Conservation (phyloP, 768 basidiomycete species). For the Naganishia antarctica region DNA sequence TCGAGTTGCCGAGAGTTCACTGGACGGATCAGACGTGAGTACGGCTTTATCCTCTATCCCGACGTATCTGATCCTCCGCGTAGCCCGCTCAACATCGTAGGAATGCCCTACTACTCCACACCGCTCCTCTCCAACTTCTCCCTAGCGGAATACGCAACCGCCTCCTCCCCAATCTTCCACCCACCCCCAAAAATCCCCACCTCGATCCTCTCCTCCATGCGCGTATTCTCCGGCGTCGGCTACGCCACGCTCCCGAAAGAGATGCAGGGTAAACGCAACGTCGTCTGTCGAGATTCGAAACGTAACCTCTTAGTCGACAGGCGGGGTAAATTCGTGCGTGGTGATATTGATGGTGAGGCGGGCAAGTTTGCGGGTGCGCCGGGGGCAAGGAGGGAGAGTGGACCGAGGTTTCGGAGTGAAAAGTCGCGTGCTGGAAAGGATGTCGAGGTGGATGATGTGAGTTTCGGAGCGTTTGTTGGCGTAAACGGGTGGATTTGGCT, state of each 20-base stretch:
- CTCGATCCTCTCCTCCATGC: slow-evolving; percentile 70
- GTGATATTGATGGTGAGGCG: not conserved
- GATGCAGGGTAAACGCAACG: slow-evolving; percentile 74
- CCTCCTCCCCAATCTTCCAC: slow-evolving; percentile 56
- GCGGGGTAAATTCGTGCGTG: slow-evolving; percentile 15
- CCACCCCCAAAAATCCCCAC: slow-evolving; percentile 73
- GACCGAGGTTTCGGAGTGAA: slow-evolving; percentile 71
- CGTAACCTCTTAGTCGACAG: slow-evolving; percentile 15
- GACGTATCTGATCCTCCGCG: no score
- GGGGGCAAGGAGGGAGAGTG: slow-evolving; percentile 42
- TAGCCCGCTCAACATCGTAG: slow-evolving; percentile 82
- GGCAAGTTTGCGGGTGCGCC: slow-evolving; percentile 19
- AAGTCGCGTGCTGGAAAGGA: slow-evolving; percentile 52
- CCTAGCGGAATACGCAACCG: slow-evolving; percentile 43
- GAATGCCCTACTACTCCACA: slow-evolving; percentile 74
- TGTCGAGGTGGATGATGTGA: slow-evolving; percentile 34
- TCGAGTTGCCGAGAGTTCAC: slow-evolving; percentile 63
- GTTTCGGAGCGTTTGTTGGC: not conserved
- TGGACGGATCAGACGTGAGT: slow-evolving; percentile 79
- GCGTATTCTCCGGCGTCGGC: slow-evolving; percentile 79
- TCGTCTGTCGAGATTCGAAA: slow-evolving; percentile 54
- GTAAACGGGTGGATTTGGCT: not conserved
- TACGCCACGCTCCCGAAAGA: slow-evolving; percentile 86
- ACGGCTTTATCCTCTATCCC: not conserved
- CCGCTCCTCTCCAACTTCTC: slow-evolving; percentile 64